Percentiles rank a stretch among this genome's conserved stretches.
phyloP scores from a whole-genome alignment of 257 asterid genomes.

The Paraleonurus japonicus region DNA sequence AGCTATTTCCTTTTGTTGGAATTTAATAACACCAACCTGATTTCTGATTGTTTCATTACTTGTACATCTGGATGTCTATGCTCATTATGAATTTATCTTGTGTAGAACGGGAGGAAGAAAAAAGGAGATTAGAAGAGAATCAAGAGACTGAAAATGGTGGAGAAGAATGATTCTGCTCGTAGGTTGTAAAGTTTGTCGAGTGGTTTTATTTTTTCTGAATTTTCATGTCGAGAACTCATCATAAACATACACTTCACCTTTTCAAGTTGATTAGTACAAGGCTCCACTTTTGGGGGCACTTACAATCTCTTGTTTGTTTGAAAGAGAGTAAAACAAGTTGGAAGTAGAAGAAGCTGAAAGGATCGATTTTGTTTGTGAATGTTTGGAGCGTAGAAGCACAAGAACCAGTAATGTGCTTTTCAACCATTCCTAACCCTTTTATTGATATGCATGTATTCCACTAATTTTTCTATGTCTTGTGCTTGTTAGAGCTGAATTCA shows the following conservation, averaged over 20 bases:
- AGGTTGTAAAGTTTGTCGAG: neutral
- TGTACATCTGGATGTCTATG: neutral
- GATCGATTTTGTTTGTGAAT: too few relatives aligned
- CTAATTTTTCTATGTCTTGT: neutral
- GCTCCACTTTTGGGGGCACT: constrained; percentile 7
- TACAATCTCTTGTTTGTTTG: neutral
- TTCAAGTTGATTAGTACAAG: neutral
- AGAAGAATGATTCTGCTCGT: constrained; percentile 28
- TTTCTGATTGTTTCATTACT: neutral
- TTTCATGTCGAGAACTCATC: neutral
- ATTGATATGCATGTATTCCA: neutral
- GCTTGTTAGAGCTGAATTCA: too few relatives aligned
- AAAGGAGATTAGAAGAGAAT: constrained; percentile 36
- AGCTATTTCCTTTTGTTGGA: neutral
- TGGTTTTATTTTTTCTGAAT: neutral
- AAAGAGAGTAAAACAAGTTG: neutral
- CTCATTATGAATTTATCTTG: constrained; percentile 11
- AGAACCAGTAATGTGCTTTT: too few relatives aligned
- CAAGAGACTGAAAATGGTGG: constrained; percentile 33
- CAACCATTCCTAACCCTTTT: neutral
- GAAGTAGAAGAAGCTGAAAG: too few relatives aligned
- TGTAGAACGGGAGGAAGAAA: constrained; percentile 57
- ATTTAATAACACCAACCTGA: neutral
- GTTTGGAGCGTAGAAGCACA: too few relatives aligned
- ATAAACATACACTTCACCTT: neutral